A percentile compares a stretch with the other conserved stretches of the same genome.
phyloP scores from a whole-genome alignment of 148 eudicot genomes.

The Bassia scoparia region DNA sequence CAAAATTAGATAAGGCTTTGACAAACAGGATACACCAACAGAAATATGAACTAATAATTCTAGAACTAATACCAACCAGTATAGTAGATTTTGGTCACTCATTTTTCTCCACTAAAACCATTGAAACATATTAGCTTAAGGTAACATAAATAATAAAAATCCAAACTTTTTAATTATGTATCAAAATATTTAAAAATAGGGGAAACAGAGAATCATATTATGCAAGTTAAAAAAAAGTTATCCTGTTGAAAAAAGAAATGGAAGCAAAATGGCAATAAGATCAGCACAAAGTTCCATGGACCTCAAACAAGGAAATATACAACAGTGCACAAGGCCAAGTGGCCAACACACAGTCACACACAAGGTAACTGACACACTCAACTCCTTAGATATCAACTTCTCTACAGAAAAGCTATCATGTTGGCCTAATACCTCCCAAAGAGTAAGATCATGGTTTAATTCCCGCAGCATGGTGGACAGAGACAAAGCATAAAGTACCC shows the following conservation, averaged over 20 bases:
- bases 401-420: not conserved
- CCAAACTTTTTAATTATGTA: no score
- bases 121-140: no score
- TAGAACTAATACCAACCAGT: no score
- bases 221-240: constrained; percentile 7
- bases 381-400: not conserved
- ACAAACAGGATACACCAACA: not conserved
- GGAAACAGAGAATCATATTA: not conserved
- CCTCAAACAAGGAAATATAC: not conserved
- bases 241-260: constrained; percentile 8
- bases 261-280: not conserved
- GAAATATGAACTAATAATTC: no score
- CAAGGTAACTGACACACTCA: constrained; percentile 1
- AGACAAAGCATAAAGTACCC: not conserved
- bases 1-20: not conserved
- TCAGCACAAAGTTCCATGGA: not conserved
- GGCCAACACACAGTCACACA: constrained; percentile 8
- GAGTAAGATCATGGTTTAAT: not conserved
- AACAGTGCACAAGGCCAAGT: constrained; percentile 6
- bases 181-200: no score
- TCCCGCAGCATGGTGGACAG: not conserved
- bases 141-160: no score
- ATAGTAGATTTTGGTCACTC: no score
- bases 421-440: not conserved
- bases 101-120: no score